Evolutionary conservation across 768 basidiomycete species (phyloP), one percentile per base, ranked within the genome.

Genomic region (Trametes elegans): DNA sequence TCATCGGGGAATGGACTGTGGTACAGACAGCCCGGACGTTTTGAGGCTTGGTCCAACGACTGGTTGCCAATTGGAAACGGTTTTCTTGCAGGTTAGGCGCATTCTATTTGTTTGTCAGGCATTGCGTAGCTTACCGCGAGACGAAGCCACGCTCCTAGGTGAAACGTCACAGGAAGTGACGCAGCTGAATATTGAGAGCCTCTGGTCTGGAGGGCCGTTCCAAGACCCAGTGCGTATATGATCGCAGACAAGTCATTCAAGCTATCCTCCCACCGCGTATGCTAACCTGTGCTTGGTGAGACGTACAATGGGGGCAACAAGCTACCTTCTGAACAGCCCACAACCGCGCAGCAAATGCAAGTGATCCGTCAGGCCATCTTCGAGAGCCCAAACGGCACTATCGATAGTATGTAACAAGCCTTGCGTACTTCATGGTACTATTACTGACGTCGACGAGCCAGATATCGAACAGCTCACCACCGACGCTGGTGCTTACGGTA

Each of bases 141-240:
- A 8, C 45, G 27, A 39, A 87, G 88, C 85, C 7, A 87, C 83
- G 79, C 68, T 83, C 18, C 79, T 79, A 7, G 87, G 88, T 1
- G 84, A 82, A 5, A 80, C 82, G 1, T 62, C 66, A 3, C 77
- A 80, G 35, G 88, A 90, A 67, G 71, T 71, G 14, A 82, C 77
- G 9, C 85, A 85, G 57, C 71, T 90, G 24, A 90, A 90, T 64
- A 84, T 90, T 41, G 88, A 90, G 63, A 83, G 84, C 13, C 71
- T 90, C 8, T 90, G 88, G 88, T 77, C 82, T 18, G 88, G 88
- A 18, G 88, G 88, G 3, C 84, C 86, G 7, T 87, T 87, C 58
- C 75, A 80, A 42, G 81, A 87, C 62, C 76, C 79, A 9, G 86
- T 87, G 64, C 27, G 76, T 62, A n/a, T n/a, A n/a, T n/a, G n/a